Evolutionary conservation across 1,284 basidiomycete species (phyloP).

Genomic region (Takashimella koratensis): DNA sequence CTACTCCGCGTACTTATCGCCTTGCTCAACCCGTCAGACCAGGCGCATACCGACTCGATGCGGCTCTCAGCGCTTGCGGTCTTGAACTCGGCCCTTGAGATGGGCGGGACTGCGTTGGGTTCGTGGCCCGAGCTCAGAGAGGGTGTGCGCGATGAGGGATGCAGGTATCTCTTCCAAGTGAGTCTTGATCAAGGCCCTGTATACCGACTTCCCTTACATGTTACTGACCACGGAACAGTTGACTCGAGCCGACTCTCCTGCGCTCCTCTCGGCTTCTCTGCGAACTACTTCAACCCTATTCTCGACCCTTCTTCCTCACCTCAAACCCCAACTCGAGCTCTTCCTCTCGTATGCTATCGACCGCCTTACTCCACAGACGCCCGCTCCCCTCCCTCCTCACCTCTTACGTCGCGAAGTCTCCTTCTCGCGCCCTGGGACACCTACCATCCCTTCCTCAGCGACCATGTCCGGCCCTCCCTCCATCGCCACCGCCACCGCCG

Average conservation of each 20-base stretch:
- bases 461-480: neutral
- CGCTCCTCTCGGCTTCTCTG: constrained; percentile 73
- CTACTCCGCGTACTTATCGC: constrained; percentile 91
- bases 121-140: constrained; percentile 53
- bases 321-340: constrained; percentile 96
- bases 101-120: constrained; percentile 70
- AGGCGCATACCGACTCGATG: constrained; percentile 94
- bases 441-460: constrained; percentile 25
- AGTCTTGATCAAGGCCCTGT: constrained; percentile 6
- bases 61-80: constrained; percentile 83
- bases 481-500: constrained; percentile 9
- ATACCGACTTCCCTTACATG: neutral
- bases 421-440: constrained; percentile 56
- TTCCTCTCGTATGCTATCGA: constrained; percentile 93
- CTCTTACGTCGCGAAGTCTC: constrained; percentile 23
- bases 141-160: constrained; percentile 68
- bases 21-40: constrained; percentile 89
- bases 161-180: constrained; percentile 82
- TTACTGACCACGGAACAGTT: no score
- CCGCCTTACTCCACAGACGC: constrained; percentile 64
- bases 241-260: constrained; percentile 79
- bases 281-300: constrained; percentile 85
- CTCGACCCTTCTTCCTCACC: constrained; percentile 76
- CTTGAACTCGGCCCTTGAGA: constrained; percentile 85
- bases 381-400: constrained; percentile 33